These are phyloP conservation scores for Epichloe amarillans DNA, from an alignment of 2,329 filamentous ascomycete genomes.

Conservation along the genomic window DNA sequence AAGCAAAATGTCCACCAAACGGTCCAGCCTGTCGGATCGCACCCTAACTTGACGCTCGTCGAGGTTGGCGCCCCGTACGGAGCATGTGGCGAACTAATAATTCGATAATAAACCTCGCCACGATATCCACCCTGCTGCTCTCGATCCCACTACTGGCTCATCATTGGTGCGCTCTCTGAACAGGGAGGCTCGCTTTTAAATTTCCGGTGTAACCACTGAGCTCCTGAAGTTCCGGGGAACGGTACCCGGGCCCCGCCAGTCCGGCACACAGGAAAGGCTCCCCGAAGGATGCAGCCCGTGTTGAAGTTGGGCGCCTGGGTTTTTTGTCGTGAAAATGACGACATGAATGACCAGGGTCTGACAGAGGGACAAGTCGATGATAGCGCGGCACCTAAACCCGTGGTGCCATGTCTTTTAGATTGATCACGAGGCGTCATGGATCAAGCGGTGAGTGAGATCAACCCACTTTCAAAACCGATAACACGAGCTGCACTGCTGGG, in stretches of 20 bases:
- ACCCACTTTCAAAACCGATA: not conserved
- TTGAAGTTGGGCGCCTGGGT: not conserved
- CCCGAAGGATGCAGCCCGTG: not conserved
- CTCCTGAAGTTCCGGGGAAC: slow-evolving; percentile 8
- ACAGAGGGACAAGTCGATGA: not conserved
- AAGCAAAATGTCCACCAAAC: too few relatives aligned
- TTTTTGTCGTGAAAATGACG: slow-evolving; percentile 1
- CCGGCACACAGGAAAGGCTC: slow-evolving; percentile 6
- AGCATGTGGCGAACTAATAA: not conserved
- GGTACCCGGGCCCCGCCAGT: slow-evolving; percentile 8
- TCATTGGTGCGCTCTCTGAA: not conserved
- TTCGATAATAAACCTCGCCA: not conserved
- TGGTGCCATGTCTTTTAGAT: not conserved
- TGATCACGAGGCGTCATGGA: slow-evolving; percentile 2
- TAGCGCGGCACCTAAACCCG: not conserved
- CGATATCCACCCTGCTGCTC: not conserved
- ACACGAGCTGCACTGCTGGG: not conserved
- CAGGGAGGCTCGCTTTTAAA: not conserved
- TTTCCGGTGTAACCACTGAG: not conserved
- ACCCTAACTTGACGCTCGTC: not conserved
- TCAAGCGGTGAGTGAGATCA: slow-evolving; percentile 2
- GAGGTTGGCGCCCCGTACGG: not conserved
- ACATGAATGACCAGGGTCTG: not conserved
- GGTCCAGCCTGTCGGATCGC: slow-evolving; percentile 7
- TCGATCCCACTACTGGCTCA: not conserved